phyloP scores from a whole-genome alignment of 148 eudicot genomes.

The Rhododendron molle region DNA sequence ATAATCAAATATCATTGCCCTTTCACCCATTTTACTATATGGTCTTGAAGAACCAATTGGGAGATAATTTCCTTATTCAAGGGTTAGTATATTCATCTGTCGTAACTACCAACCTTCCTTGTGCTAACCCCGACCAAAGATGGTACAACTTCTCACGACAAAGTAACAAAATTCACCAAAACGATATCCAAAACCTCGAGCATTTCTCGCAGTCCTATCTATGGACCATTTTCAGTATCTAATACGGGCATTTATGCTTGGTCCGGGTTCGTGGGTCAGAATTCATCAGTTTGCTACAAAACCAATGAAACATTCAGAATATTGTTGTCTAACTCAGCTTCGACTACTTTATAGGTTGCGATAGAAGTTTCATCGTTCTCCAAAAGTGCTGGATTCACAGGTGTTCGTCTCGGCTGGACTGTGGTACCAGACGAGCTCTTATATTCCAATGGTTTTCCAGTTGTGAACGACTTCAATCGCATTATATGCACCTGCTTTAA shows the following conservation, averaged over 20 bases:
- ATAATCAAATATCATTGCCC: background rate
- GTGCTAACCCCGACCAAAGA: background rate
- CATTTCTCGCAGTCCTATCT: background rate
- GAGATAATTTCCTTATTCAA: background rate
- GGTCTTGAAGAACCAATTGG: background rate
- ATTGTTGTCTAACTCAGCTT: background rate
- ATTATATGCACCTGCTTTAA: constrained; percentile 51
- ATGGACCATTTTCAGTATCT: background rate
- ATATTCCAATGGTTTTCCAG: constrained; percentile 59
- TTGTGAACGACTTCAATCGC: constrained; percentile 46
- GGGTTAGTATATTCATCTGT: background rate
- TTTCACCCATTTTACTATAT: background rate
- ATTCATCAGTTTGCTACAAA: background rate
- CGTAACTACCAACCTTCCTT: background rate
- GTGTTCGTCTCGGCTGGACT: constrained; percentile 91
- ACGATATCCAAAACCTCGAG: background rate
- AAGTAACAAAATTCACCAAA: background rate
- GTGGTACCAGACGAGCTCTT: constrained; percentile 71
- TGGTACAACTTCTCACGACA: too few relatives aligned
- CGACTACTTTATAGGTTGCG: constrained; percentile 48
- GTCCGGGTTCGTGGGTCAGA: background rate
- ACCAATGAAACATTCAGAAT: background rate
- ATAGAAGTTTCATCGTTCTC: constrained; percentile 91
- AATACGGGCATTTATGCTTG: background rate
- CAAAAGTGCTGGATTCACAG: constrained; percentile 84